phyloP scores from a whole-genome alignment of 2,329 filamentous ascomycete species.

The Herpotrichia juniperi region DNA sequence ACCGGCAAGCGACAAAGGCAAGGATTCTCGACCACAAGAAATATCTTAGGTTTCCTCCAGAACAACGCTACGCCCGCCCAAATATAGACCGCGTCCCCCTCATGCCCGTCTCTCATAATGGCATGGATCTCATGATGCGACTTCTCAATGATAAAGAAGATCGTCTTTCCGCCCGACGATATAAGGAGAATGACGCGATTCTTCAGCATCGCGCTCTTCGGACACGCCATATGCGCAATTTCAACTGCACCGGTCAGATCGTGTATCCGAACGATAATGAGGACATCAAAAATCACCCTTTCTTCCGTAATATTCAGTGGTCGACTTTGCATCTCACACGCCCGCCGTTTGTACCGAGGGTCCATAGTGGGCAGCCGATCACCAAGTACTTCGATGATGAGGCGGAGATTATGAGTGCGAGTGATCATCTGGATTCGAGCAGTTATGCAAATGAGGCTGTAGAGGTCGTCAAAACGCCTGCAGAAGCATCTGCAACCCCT shows the following conservation, averaged over 20 bases:
- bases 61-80: slow-evolving; percentile 58
- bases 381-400: slow-evolving; percentile 92
- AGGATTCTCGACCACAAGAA: slow-evolving; percentile 79
- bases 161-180: slow-evolving; percentile 78
- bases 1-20: slow-evolving; percentile 81
- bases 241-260: slow-evolving; percentile 59
- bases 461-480: slow-evolving; percentile 6
- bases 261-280: slow-evolving; percentile 85
- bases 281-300: slow-evolving; percentile 87
- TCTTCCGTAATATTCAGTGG: slow-evolving; percentile 84
- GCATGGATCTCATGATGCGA: slow-evolving; percentile 75
- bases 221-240: slow-evolving; percentile 31
- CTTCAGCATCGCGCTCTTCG: slow-evolving; percentile 31
- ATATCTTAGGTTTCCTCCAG: slow-evolving; percentile 72
- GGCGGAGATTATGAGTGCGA: slow-evolving; percentile 63
- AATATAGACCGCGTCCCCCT: slow-evolving; percentile 52
- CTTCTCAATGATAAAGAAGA: slow-evolving; percentile 76
- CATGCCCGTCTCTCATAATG: slow-evolving; percentile 67
- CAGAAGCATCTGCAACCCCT: background rate
- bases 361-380: slow-evolving; percentile 57
- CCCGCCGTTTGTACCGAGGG: slow-evolving; percentile 81
- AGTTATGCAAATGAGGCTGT: slow-evolving; percentile 30
- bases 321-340: slow-evolving; percentile 70
- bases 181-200: slow-evolving; percentile 68
- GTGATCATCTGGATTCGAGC: slow-evolving; percentile 43